These are phyloP conservation scores for Malassezia restricta DNA, from an alignment of 1,284 basidiomycete genomes.

Conservation along the genomic window DNA sequence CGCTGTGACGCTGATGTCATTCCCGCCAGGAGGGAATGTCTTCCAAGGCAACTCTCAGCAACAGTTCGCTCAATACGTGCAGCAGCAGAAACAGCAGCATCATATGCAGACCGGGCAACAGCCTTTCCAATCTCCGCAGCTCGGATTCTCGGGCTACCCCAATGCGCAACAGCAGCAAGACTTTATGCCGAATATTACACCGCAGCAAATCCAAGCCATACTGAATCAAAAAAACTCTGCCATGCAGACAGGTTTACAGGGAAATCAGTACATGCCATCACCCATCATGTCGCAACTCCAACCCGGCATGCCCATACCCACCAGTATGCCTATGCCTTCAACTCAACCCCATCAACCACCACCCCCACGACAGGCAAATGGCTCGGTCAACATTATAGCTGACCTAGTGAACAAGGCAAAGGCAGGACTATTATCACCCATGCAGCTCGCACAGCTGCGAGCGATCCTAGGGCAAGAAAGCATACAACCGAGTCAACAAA, in stretches of 20 bases:
- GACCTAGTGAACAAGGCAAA: slow-evolving; percentile 17
- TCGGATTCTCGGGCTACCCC: neutral
- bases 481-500: neutral
- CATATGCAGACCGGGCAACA: slow-evolving; percentile 13
- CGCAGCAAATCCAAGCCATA: slow-evolving; percentile 16
- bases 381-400: neutral
- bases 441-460: slow-evolving; percentile 25
- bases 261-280: neutral
- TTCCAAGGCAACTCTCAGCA: slow-evolving; percentile 14
- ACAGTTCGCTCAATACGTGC: slow-evolving; percentile 21
- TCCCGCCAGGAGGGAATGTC: neutral
- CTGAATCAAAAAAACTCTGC: slow-evolving; percentile 1
- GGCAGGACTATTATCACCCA: slow-evolving; percentile 22
- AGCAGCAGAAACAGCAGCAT: slow-evolving; percentile 22
- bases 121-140: slow-evolving; percentile 1
- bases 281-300: neutral
- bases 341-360: neutral
- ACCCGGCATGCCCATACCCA: neutral
- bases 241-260: neutral
- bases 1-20: neutral
- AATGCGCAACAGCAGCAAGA: slow-evolving; percentile 21
- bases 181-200: slow-evolving; percentile 10
- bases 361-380: neutral
- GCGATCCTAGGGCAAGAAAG: slow-evolving; percentile 22
- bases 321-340: neutral